phyloP scores from a whole-genome alignment of 108 stramenopile species.

The Cyclotella atomus region DNA sequence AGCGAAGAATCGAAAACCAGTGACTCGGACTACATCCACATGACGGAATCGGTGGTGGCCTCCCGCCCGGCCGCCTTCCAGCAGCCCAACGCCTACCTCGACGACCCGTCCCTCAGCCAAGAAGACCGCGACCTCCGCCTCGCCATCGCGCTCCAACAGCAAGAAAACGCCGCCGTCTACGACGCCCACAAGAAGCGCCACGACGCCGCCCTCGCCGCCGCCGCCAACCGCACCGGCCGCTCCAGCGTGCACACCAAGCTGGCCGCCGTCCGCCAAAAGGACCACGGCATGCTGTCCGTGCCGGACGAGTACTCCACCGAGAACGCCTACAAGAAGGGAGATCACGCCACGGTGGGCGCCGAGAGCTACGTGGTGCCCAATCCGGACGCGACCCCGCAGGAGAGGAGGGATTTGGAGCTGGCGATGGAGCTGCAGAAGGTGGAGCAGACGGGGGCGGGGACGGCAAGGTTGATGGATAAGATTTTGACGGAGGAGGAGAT shows the following conservation, averaged over 20 bases:
- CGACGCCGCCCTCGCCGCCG: conserved; percentile 65
- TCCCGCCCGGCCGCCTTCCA: conserved; percentile 15
- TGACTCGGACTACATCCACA: conserved; percentile 89
- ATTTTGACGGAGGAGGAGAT: conserved; percentile 73
- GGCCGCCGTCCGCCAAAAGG: conserved; percentile 84
- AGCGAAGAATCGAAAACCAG: conserved; percentile 87
- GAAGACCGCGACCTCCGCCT: conserved; percentile 89
- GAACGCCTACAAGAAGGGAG: conserved; percentile 78
- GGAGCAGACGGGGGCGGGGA: conserved; percentile 88
- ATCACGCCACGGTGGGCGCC: conserved; percentile 34
- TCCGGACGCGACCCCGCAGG: conserved; percentile 65
- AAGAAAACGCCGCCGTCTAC: conserved; percentile 89
- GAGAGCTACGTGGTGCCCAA: conserved; percentile 36
- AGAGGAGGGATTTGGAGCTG: conserved; percentile 74
- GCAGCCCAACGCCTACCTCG: conserved; percentile 36
- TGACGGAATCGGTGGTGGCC: conserved; percentile 45
- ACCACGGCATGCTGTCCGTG: conserved; percentile 84
- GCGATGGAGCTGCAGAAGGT: conserved; percentile 89
- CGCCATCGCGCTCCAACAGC: conserved; percentile 89
- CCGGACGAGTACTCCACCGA: conserved; percentile 87
- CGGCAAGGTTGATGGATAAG: conserved; percentile 77
- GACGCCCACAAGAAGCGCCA: conserved; percentile 82
- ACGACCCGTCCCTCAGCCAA: conserved; percentile 85
- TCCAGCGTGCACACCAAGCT: conserved; percentile 74
- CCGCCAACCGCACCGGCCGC: conserved; percentile 77